Base-by-base conservation (phyloP, 2,329 filamentous ascomycete species). In the Biscogniauxia mediterranea region DNA sequence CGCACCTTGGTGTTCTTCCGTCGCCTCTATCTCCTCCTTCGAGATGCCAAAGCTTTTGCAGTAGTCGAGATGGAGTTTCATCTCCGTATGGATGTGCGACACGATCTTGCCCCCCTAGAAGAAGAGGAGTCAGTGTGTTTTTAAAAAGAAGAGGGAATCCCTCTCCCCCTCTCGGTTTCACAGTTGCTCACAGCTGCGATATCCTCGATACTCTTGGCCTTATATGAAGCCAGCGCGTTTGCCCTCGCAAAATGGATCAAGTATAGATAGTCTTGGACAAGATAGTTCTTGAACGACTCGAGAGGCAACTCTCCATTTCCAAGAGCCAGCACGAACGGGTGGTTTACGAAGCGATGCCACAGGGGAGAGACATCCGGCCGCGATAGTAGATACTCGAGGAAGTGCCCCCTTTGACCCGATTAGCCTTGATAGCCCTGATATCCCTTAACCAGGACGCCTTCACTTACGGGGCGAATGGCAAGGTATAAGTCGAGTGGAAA, bases 261-360 rank as follows among this genome's bases (percentile, higher is more conserved):
- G 71, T 95, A 98, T 4, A 97, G 81, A 70, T 97, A 97, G 71
- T 98, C 94, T 70, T 98, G 94, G 9, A 95, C 83, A 59, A 98
- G 85, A 73, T 97, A 98, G 49, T 89, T 84, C 74, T 93, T 95
- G 80, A 97, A 98, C 0, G 87, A 89, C 52, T 90, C 85, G 0
- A 89, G 68, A 0, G 91, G 89, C 20, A 98, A 79, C 7, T 85
- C 89, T 0, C 92, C 93, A 61, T 89, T 82, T 0, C 90, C 93
- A 71, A 98, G 80, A 15, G 84, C 85, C 70, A 88, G 80, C 51
- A 96, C 91, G 71, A 98, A 98, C 0, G 89, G 85, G 72, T 98
- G 94, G 66, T 93, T 81, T 1, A 91, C 88, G 71, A 92, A 96
- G 13, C 80, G 79, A 54, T 87, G 79, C 94, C 94, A 98, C 1